These are phyloP conservation scores for Hymenoscyphus fructigenus DNA, from an alignment of 2,329 filamentous ascomycete species.

Conservation along the genomic window DNA sequence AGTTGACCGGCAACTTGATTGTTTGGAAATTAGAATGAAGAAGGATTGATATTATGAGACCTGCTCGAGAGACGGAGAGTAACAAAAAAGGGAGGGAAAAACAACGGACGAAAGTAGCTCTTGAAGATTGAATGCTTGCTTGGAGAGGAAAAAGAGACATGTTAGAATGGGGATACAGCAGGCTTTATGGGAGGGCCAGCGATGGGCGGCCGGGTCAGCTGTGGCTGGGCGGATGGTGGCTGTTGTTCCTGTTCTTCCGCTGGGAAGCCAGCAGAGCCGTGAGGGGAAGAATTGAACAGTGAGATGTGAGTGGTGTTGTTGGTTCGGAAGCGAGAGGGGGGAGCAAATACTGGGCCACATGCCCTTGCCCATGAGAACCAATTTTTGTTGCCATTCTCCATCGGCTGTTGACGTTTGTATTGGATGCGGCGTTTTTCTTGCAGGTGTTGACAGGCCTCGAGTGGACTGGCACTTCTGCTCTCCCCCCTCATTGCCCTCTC, in stretches of 20 bases:
- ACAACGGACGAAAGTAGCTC: conserved; percentile 48
- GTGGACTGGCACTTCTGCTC: neutral
- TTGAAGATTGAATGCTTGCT: conserved; percentile 63
- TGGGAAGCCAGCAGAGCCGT: neutral
- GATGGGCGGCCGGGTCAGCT: conserved; percentile 3
- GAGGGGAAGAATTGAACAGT: neutral
- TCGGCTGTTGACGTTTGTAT: conserved; percentile 1
- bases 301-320: conserved; percentile 12
- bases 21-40: conserved; percentile 34
- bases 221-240: conserved; percentile 8
- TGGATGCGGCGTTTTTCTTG: neutral
- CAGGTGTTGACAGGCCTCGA: neutral
- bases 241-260: neutral
- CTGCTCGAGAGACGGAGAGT: conserved; percentile 50
- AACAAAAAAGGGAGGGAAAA: conserved; percentile 47
- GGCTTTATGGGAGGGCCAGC: conserved; percentile 23
- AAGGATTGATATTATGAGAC: conserved; percentile 48
- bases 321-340: conserved; percentile 4
- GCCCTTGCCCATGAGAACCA: neutral
- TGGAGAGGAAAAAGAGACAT: conserved; percentile 45
- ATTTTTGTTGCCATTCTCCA: neutral
- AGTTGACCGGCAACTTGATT: conserved; percentile 53
- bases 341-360: conserved; percentile 12
- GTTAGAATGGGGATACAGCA: conserved; percentile 23
- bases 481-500: neutral